These are phyloP conservation scores for Apiospora pterosperma DNA, from an alignment of 2,329 filamentous ascomycete genomes.

Conservation along the genomic window DNA sequence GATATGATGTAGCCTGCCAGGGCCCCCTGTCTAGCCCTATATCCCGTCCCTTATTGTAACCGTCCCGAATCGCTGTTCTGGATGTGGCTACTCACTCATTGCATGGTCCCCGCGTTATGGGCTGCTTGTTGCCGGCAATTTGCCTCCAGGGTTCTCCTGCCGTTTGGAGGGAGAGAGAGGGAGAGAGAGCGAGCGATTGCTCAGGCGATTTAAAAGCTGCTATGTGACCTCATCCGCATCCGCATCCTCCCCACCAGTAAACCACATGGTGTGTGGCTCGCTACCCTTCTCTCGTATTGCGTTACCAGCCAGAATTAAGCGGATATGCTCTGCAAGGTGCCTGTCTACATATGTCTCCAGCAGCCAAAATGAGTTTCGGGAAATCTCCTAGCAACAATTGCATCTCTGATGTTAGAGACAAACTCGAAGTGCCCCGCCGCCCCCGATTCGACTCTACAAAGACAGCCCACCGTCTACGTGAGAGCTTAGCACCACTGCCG, in stretches of 20 bases:
- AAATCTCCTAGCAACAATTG: constrained; percentile 16
- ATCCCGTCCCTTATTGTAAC: not conserved
- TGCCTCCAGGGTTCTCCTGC: not conserved
- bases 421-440: constrained; percentile 20
- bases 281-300: not conserved
- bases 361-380: constrained; percentile 17
- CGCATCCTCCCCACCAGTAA: not conserved
- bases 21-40: not conserved
- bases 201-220: not conserved
- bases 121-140: not conserved
- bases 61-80: not conserved
- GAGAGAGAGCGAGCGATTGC: not conserved
- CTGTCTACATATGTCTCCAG: not conserved
- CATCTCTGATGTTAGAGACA: constrained; percentile 9
- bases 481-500: constrained; percentile 33
- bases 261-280: not conserved
- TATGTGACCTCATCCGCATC: not conserved
- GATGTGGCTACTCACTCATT: not conserved
- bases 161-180: no score
- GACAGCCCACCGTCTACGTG: constrained; percentile 49
- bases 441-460: constrained; percentile 48
- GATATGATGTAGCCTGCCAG: not conserved
- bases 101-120: not conserved
- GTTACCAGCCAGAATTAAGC: not conserved
- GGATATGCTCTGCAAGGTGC: not conserved